Percentiles rank a stretch among this genome's conserved stretches.
Conservation (phyloP, 768 basidiomycete species). For the Tephrocybe sp. region DNA sequence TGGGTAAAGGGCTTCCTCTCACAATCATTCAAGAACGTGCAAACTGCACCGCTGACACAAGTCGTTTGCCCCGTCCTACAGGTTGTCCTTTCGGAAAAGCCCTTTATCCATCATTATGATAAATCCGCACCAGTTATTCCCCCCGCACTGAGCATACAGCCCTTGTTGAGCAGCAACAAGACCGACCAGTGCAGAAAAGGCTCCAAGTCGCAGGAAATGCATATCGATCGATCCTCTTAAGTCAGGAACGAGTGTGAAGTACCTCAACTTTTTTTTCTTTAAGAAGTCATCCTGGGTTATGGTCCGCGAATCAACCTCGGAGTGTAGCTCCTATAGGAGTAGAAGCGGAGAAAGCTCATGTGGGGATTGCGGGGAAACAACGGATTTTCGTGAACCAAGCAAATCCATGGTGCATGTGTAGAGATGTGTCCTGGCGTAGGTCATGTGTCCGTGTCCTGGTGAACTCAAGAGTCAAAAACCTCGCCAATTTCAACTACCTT, state of each 20-base stretch:
- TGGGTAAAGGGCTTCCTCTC: slow-evolving; percentile 18
- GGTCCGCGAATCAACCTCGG: slow-evolving; percentile 13
- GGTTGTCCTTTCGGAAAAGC: neutral
- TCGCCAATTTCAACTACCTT: no score
- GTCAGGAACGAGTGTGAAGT: neutral
- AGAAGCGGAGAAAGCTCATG: slow-evolving; percentile 7
- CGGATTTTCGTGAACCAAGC: slow-evolving; percentile 15
- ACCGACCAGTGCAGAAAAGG: slow-evolving; percentile 23
- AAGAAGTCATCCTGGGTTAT: neutral
- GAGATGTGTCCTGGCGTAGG: no score
- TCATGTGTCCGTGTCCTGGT: no score
- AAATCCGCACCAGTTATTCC: slow-evolving; percentile 43
- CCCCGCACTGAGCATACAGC: slow-evolving; percentile 49
- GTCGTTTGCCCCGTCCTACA: slow-evolving; percentile 48
- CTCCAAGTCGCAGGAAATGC: slow-evolving; percentile 14
- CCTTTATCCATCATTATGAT: neutral
- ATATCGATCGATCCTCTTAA: slow-evolving; percentile 11
- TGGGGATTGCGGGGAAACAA: slow-evolving; percentile 23
- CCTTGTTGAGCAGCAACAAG: slow-evolving; percentile 36
- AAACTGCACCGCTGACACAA: slow-evolving; percentile 45
- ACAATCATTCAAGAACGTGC: slow-evolving; percentile 47
- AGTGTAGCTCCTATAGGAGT: neutral
- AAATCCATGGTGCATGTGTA: no score
- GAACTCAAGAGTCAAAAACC: no score
- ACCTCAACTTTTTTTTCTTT: neutral